Evolutionary conservation across 1,284 basidiomycete species (phyloP).

Genomic region (Sporisorium sorghi): DNA sequence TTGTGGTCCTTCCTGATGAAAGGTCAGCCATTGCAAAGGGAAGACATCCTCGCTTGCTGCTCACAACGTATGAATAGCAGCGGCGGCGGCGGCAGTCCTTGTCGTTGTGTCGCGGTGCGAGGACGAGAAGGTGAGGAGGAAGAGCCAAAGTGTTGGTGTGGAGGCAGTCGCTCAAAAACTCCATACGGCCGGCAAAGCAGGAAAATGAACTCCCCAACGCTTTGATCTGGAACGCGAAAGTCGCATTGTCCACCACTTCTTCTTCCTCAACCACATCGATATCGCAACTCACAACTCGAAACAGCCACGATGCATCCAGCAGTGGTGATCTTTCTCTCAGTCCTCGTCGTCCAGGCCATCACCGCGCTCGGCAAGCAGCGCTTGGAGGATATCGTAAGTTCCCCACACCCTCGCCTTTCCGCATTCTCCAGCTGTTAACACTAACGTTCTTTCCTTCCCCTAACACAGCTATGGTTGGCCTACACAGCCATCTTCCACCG

Average conservation of each 20-base stretch:
- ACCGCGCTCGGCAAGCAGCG: conserved; percentile 46
- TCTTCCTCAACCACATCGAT: neutral
- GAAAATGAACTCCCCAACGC: neutral
- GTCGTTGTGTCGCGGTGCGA: neutral
- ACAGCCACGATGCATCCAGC: conserved; percentile 55
- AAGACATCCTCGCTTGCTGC: neutral
- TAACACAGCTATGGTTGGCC: conserved; percentile 28
- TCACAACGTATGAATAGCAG: neutral
- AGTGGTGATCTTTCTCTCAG: conserved; percentile 51
- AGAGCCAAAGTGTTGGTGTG: conserved; percentile 31
- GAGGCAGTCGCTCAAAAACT: neutral
- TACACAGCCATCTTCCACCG: conserved; percentile 50
- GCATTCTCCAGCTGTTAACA: no score
- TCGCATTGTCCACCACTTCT: conserved; percentile 26
- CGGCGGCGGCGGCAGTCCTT: neutral
- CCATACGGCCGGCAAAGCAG: conserved; percentile 38
- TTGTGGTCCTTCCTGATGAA: neutral
- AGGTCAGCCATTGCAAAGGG: neutral
- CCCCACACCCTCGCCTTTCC: neutral
- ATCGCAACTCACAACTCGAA: neutral
- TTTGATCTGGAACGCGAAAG: neutral
- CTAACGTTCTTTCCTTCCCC: neutral
- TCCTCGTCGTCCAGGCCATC: conserved; percentile 43
- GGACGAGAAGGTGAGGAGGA: neutral
- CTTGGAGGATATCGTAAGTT: conserved; percentile 40